A percentile compares a stretch with the other conserved stretches of the same genome.
phyloP scores from a whole-genome alignment of 75 land plant genomes.

The Adiantum capillusveneris region DNA sequence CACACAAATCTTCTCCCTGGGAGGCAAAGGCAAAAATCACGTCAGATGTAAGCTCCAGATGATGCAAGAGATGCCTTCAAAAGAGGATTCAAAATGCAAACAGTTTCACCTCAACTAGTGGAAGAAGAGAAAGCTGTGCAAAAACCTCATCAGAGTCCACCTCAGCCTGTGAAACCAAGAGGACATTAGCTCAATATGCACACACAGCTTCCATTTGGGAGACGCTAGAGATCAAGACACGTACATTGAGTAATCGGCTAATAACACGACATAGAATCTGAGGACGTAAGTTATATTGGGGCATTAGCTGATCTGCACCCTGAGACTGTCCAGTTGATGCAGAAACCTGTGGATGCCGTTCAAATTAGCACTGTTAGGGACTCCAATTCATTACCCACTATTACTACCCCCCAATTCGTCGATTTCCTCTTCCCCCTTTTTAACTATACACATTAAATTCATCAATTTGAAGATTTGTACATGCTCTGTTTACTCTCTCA shows the following conservation, averaged over 20 bases:
- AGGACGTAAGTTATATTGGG: conserved; percentile 53
- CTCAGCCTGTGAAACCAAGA: conserved; percentile 58
- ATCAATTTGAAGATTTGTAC: too few species aligned
- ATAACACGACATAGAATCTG: conserved; percentile 74
- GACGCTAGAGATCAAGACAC: too few species aligned
- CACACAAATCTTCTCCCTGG: neutral
- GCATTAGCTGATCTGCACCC: conserved; percentile 57
- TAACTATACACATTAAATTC: too few species aligned
- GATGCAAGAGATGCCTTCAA: neutral
- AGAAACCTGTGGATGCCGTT: conserved; percentile 48
- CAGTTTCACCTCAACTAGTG: conserved; percentile 53
- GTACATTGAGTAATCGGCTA: conserved; percentile 45
- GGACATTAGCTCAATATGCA: neutral
- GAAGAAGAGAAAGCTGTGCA: conserved; percentile 70
- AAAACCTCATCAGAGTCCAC: conserved; percentile 93
- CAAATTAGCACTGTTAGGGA: too few species aligned
- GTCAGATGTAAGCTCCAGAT: neutral
- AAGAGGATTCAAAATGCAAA: neutral
- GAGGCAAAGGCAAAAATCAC: neutral
- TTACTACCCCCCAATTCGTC: too few species aligned
- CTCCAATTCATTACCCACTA: too few species aligned
- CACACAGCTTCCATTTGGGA: too few species aligned
- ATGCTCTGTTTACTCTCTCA: too few species aligned
- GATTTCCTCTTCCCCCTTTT: too few species aligned
- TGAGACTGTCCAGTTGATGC: conserved; percentile 53